Evolutionary conservation across 169 alveolate species (phyloP).

Genomic region (Eimeria tenella): DNA sequence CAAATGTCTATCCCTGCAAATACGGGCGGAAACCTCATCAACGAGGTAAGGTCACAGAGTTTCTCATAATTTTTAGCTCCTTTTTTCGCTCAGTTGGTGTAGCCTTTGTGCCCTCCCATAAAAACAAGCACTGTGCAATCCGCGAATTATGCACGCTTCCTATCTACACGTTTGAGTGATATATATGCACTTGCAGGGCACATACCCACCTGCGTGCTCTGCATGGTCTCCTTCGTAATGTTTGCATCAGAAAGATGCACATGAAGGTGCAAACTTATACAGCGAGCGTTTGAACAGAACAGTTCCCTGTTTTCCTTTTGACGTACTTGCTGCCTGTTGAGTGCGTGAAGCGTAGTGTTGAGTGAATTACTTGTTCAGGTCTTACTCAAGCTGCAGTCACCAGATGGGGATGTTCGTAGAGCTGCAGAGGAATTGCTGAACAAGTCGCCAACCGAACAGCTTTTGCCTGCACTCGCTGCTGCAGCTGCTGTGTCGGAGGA

Average conservation of each 20-base stretch:
- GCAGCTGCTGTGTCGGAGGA: slow-evolving; percentile 39
- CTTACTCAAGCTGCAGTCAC: slow-evolving; percentile 23
- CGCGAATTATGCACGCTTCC: background rate
- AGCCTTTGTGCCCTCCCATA: background rate
- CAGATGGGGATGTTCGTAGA: slow-evolving; percentile 41
- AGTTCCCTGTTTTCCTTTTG: too few species aligned
- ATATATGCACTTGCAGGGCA: background rate
- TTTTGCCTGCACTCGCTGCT: slow-evolving; percentile 62
- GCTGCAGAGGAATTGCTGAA: slow-evolving; percentile 54
- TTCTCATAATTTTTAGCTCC: background rate
- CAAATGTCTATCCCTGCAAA: slow-evolving; percentile 50
- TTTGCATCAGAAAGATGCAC: background rate
- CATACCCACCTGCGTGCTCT: background rate
- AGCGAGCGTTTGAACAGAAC: too few species aligned
- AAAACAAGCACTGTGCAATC: background rate
- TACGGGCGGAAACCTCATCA: background rate
- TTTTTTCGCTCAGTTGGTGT: background rate
- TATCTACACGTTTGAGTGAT: background rate
- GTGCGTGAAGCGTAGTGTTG: background rate
- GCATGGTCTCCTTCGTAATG: background rate
- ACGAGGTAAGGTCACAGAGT: slow-evolving; percentile 23
- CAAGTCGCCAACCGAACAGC: slow-evolving; percentile 39
- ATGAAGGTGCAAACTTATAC: too few species aligned
- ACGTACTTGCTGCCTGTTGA: background rate
- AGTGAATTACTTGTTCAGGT: background rate